Base-by-base conservation (phyloP, 805 yeast genomes). In the Zygoascus tannicola region DNA sequence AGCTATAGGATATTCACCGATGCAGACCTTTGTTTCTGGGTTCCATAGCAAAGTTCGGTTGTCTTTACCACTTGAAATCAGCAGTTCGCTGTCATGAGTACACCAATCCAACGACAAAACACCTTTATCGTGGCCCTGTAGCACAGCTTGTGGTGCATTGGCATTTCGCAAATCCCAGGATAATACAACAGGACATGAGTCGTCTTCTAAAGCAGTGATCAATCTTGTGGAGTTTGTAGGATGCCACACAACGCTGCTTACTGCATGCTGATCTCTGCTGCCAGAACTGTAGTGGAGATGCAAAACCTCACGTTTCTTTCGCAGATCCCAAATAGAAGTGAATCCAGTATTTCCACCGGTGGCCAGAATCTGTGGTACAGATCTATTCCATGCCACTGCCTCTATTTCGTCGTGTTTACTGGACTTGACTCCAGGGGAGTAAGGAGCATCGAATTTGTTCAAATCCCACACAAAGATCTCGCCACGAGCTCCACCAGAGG, bases 81-180 rank as follows among this genome's bases (percentile, higher is more conserved):
- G 69, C 51, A 92, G 70, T 40, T 71, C 70, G 40, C 85, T 76
- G 62, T 92, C 99, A 54, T 78, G 81, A 38, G 69, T 63, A 64
- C 96, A 86, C 99, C 99, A 92, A 60, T 92, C 97, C 44, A 92
- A 66, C 5, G 95, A 84, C 43, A 90, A 64, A 16, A 92, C 80
- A 32, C 97, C 98, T 64, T 83, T 82, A 40, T 77, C 74, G 62
- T 90, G 97, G 44, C 97, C 96, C 22, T 60, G 65, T 56, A 88
- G 63, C 30, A 82, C 68, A 46, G 66, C 67, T 58, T 85, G 87
- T 5, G 99, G 99, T n/a, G 82, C 85, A 56, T 83, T 81, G 22
- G 95, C 79, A 60, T 92, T 90, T 64, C 97, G 78, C 59, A 92
- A 73, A 67, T 92, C 97, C 98, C 98, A 92, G 14, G 90, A 71